phyloP scores from a whole-genome alignment of 2,329 filamentous ascomycete genomes.

The Talaromyces sp. region DNA sequence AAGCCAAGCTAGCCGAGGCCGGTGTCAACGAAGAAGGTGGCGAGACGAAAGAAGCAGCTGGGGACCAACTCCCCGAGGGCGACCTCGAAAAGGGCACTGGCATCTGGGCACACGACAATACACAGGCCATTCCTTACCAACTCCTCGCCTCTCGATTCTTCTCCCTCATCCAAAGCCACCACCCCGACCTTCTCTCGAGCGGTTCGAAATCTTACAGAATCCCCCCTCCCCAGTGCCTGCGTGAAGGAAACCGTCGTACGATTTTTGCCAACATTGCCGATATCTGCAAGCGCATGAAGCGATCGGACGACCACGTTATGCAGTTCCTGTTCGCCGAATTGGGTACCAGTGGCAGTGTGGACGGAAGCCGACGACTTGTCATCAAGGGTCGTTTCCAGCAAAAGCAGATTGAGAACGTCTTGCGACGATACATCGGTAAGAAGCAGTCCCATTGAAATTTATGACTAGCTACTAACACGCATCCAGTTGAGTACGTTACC shows the following conservation, averaged over 20 bases:
- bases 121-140: constrained; percentile 73
- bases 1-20: constrained; percentile 60
- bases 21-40: constrained; percentile 56
- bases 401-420: constrained; percentile 97
- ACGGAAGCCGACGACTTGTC: constrained; percentile 85
- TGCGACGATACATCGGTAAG: constrained; percentile 90
- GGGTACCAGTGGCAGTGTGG: constrained; percentile 93
- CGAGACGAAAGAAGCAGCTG: constrained; percentile 49
- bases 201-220: constrained; percentile 98
- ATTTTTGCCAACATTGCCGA: constrained; percentile 99
- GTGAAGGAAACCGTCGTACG: constrained; percentile 99
- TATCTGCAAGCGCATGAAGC: constrained; percentile 99
- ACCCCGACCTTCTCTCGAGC: constrained; percentile 87
- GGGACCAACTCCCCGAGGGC: constrained; percentile 57
- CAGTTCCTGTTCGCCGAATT: constrained; percentile 96
- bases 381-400: constrained; percentile 99
- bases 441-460: constrained; percentile 16
- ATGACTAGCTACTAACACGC: not conserved
- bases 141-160: constrained; percentile 90
- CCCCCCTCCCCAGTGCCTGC: constrained; percentile 93
- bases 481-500: constrained; percentile 84
- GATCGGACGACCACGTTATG: constrained; percentile 94
- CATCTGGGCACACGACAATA: constrained; percentile 80
- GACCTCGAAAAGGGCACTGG: constrained; percentile 85
- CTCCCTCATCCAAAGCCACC: constrained; percentile 87